Percentiles rank a stretch among this genome's conserved stretches.
These are phyloP conservation scores for Fraxinus sp. DNA, from an alignment of 305 asterid genomes.

Conservation along the genomic window DNA sequence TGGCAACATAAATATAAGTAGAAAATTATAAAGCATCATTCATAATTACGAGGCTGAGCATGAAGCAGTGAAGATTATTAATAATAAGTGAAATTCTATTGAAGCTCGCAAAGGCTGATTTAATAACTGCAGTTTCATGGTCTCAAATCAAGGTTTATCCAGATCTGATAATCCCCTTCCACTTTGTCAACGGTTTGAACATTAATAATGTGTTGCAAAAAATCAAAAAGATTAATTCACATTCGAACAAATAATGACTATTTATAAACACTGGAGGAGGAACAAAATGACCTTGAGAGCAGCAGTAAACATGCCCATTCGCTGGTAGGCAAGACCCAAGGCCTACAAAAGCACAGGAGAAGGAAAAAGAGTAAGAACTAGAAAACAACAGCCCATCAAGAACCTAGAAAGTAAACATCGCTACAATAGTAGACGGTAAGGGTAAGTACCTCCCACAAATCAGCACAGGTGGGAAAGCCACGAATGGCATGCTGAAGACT, in stretches of 20 bases:
- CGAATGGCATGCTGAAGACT: constrained; percentile 94
- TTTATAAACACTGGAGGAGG: neutral
- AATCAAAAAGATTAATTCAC: constrained; percentile 2
- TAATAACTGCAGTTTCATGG: neutral
- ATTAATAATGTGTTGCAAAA: constrained; percentile 7
- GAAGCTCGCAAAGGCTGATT: neutral
- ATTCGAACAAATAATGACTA: neutral
- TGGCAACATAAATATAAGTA: neutral
- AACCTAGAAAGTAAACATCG: constrained; percentile 4
- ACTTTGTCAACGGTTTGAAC: constrained; percentile 3
- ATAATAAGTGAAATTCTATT: neutral
- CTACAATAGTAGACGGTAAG: neutral
- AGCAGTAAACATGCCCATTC: constrained; percentile 96
- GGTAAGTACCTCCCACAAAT: constrained; percentile 84
- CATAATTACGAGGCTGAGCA: neutral
- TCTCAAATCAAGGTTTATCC: neutral
- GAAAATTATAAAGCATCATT: neutral
- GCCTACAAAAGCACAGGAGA: constrained; percentile 52
- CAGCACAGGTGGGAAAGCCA: constrained; percentile 83
- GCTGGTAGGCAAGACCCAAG: constrained; percentile 89
- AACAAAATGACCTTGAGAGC: constrained; percentile 71
- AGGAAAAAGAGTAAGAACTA: constrained; percentile 19
- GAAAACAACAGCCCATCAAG: neutral
- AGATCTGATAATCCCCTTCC: neutral
- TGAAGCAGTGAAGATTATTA: neutral